These are phyloP conservation scores for Puccinia triticina DNA, from an alignment of 1,284 basidiomycete genomes.

Conservation along the genomic window DNA sequence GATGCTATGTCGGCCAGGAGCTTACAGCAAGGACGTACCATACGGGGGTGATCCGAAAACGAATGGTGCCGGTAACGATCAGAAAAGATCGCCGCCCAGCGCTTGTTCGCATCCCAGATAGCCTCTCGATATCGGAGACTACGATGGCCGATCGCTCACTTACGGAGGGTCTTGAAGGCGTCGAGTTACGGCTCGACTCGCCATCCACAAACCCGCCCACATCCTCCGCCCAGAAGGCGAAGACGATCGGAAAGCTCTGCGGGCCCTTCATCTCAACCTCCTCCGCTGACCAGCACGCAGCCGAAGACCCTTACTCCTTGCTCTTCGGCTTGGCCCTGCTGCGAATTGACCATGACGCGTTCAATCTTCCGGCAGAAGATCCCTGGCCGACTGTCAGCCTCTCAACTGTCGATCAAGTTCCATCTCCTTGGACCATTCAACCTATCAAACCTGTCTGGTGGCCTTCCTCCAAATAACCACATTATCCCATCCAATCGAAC, in stretches of 20 bases:
- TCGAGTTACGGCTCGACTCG: neutral
- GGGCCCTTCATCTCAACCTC: constrained; percentile 23
- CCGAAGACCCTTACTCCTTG: neutral
- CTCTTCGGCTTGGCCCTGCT: constrained; percentile 34
- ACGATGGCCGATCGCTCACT: neutral
- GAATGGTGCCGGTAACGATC: constrained; percentile 77
- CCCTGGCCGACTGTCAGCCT: constrained; percentile 16
- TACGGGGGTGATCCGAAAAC: constrained; percentile 87
- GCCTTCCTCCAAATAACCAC: constrained; percentile 4
- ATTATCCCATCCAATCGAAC: neutral
- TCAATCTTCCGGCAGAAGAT: neutral
- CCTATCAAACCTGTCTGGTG: constrained; percentile 31
- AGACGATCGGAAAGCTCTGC: constrained; percentile 33
- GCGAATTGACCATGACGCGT: constrained; percentile 32
- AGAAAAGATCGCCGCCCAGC: constrained; percentile 46
- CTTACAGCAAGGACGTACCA: constrained; percentile 95
- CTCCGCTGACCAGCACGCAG: neutral
- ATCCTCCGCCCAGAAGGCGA: neutral
- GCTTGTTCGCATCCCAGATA: neutral
- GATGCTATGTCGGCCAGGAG: constrained; percentile 98
- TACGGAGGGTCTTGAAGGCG: neutral
- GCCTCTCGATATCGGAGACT: constrained; percentile 13
- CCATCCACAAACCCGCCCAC: neutral
- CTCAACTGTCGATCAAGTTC: neutral
- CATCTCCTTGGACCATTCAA: constrained; percentile 20